Base-by-base conservation (phyloP, 169 alveolate species). In the Cryptosporidium ubiquitum region DNA sequence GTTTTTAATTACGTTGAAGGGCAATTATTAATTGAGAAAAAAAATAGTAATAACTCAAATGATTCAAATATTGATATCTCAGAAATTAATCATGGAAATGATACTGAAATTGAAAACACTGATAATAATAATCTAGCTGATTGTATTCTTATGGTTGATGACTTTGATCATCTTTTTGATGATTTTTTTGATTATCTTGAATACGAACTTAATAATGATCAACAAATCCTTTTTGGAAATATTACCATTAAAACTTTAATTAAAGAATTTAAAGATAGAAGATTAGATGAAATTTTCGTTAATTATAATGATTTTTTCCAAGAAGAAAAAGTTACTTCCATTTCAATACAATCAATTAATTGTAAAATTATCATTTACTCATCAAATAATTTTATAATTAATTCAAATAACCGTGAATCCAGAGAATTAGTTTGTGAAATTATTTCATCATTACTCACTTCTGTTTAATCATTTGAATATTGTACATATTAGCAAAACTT, bases 371-470 rank as follows among this genome's bases (percentile, higher is more conserved):
- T 64, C 5, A 29, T 79, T 61, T 42, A 6, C 39, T 61, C 79
- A 20, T 79, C 89, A 79, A 61, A 64, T 39, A 64, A 61, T 12
- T 58, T 58, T 40, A 23, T 61, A 29, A 40, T 79, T 6, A 37
- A 58, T 31, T 58, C 89, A 7, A 79, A 20, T 9, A 79, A 40
- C 20, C 58, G 37, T 16, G 14, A 29, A 26, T 79, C 89, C n/a
- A 79, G 89, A 31, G 75, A 58, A 37, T 29, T 39, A 40, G 35
- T 79, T 44, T 79, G 37, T 66, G 51, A 64, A 23, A 79, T 79
- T 29, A 79, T 79, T 16, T 40, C 73, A 35, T 60, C 74, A 29
- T 79, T 79, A 61, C 64, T 79, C 44, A 44, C 61, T 79, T 61
- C 66, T 40, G 68, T 79, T 35, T 79, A 79, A 31, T 33, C 18